phyloP scores from a whole-genome alignment of 768 basidiomycete species.

The Gelatoporia subvermispora region DNA sequence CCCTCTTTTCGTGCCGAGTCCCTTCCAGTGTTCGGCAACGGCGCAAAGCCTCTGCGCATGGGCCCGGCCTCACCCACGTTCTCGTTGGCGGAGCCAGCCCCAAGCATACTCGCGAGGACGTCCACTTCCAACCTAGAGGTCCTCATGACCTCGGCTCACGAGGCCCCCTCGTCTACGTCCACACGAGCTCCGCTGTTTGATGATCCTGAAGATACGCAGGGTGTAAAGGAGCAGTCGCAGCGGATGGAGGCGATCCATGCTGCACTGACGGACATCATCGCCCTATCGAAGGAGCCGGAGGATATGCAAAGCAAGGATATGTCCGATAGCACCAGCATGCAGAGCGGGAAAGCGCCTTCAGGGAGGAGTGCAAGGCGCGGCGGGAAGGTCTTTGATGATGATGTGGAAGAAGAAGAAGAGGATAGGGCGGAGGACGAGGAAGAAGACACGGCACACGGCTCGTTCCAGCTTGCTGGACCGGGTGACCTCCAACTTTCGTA shows the following conservation, averaged over 20 bases:
- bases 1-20: slow-evolving; percentile 15
- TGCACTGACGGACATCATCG: slow-evolving; percentile 93
- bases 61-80: slow-evolving; percentile 3
- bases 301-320: slow-evolving; percentile 11
- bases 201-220: slow-evolving; percentile 65
- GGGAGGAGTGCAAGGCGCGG: background rate
- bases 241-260: slow-evolving; percentile 96
- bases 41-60: slow-evolving; percentile 1
- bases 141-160: slow-evolving; percentile 69
- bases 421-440: slow-evolving; percentile 39
- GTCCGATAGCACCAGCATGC: slow-evolving; percentile 10
- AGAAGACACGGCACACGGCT: slow-evolving; percentile 40
- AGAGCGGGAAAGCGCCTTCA: background rate
- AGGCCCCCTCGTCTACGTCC: slow-evolving; percentile 42
- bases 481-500: slow-evolving; percentile 86
- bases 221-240: slow-evolving; percentile 64
- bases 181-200: slow-evolving; percentile 74
- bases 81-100: background rate
- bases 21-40: slow-evolving; percentile 7
- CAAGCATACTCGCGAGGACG: slow-evolving; percentile 17
- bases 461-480: slow-evolving; percentile 76
- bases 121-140: slow-evolving; percentile 66
- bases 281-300: slow-evolving; percentile 59
- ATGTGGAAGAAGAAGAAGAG: slow-evolving; percentile 44
- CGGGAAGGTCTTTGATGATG: slow-evolving; percentile 21